Base-by-base conservation (phyloP, 1,139 yeast species). In the Hanseniaspora sp. region DNA sequence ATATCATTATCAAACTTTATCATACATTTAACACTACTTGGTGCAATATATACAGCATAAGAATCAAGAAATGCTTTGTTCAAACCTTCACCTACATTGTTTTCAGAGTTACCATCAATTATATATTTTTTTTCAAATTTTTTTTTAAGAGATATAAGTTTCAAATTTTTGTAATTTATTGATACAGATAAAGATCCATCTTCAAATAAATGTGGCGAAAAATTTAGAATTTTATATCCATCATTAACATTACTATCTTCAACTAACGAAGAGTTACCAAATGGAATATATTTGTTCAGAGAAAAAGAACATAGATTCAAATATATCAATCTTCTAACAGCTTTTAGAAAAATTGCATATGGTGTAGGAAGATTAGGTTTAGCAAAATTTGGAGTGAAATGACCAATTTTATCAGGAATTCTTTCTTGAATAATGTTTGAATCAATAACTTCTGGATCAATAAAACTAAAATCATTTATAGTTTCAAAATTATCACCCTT, bases 1-100 rank as follows among this genome's bases (percentile, higher is more conserved):
- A 74, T 71, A 9, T 42, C 29, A n/a, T 44, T 45, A 3, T 67
- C 61, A 7, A 75, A 73, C 38, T 81, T 79, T 55, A 82, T 69
- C 58, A 79, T 81, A 54, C 86, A 85, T 54, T 88, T 69, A 17
- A 83, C 80, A 0, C 90, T 94, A 12, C 88, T 80, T 0, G 95
- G 95, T 6, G 83, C 78, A 52, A 86, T 64, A 60, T 83, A 83
- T 0, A 85, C 67, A 7, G 79, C 83, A 62, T 73, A 76, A 43
- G 64, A 63, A 17, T 64, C 57, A 30, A 68, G 64, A n/a, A 61
- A 56, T 29, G 56, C 40, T 35, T 62, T 60, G 54, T 59, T 55
- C 35, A 60, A 51, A 42, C 58, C 57, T 1, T 60, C 55, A 0
- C 15, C 31, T 23, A 44, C 47, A 28, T 33, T 31, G 30, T n/a